Percentiles rank a stretch among this genome's conserved stretches.
Conservation (phyloP, 2,329 filamentous ascomycete genomes). For the Arachnopeziza araneosa region DNA sequence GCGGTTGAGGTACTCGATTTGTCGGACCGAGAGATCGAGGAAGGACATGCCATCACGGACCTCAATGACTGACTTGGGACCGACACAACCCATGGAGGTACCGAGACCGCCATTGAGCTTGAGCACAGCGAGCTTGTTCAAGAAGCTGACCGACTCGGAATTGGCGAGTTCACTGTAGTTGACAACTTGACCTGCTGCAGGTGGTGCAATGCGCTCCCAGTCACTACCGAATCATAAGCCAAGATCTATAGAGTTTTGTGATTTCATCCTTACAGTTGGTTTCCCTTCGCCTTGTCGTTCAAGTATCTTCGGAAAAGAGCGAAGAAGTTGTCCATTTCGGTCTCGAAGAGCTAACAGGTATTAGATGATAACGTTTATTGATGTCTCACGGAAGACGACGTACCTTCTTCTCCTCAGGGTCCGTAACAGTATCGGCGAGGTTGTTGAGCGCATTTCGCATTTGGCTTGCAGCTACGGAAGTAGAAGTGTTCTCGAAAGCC, state of each 20-base stretch:
- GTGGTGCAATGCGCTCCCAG: conserved; percentile 95
- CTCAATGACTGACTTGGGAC: conserved; percentile 98
- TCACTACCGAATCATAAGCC: conserved; percentile 50
- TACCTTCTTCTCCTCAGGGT: conserved; percentile 80
- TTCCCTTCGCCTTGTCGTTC: conserved; percentile 98
- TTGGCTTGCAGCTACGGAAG: conserved; percentile 94
- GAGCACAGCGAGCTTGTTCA: conserved; percentile 95
- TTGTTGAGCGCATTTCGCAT: conserved; percentile 98
- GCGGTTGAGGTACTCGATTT: conserved; percentile 98
- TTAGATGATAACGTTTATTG: conserved; percentile 8
- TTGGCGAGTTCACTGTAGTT: conserved; percentile 89
- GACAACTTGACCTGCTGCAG: conserved; percentile 88
- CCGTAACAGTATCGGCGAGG: conserved; percentile 82
- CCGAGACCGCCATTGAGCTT: conserved; percentile 99
- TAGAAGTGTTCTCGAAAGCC: conserved; percentile 99
- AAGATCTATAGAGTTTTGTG: conserved; percentile 6
- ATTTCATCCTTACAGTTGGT: conserved; percentile 59
- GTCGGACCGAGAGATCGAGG: conserved; percentile 94
- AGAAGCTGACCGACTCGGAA: conserved; percentile 84
- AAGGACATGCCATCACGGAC: conserved; percentile 99
- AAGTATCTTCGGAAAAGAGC: conserved; percentile 96
- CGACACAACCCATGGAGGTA: conserved; percentile 99
- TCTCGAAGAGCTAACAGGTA: conserved; percentile 76
- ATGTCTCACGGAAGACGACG: conserved; percentile 25
- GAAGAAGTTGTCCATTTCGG: conserved; percentile 99